Conservation (phyloP, 371 early-diverging fungal genomes). For the Mortierella sp. region DNA sequence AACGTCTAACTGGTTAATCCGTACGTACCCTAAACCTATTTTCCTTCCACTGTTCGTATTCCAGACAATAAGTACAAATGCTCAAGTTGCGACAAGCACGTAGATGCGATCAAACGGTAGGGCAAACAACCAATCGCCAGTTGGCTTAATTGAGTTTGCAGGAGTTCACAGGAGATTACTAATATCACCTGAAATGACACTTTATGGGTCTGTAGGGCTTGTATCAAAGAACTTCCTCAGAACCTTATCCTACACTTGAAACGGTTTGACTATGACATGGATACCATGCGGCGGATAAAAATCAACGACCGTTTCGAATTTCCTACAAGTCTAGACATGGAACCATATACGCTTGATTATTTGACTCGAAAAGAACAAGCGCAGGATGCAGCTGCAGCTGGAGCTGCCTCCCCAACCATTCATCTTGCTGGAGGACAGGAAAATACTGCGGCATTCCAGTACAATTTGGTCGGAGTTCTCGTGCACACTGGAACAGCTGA, state of each 20-base stretch:
- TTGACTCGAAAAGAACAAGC: slow-evolving; percentile 57
- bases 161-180: neutral
- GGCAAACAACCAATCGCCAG: neutral
- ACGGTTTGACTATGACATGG: slow-evolving; percentile 69
- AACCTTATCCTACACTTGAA: slow-evolving; percentile 67
- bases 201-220: slow-evolving; percentile 39
- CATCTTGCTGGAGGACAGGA: slow-evolving; percentile 13
- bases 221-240: slow-evolving; percentile 62
- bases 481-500: slow-evolving; percentile 72
- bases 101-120: slow-evolving; percentile 66
- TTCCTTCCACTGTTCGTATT: neutral
- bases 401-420: slow-evolving; percentile 21
- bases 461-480: slow-evolving; percentile 63
- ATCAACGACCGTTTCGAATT: slow-evolving; percentile 67
- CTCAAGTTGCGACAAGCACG: slow-evolving; percentile 61
- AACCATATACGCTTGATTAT: slow-evolving; percentile 61
- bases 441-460: slow-evolving; percentile 47
- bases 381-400: slow-evolving; percentile 35
- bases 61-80: slow-evolving; percentile 67
- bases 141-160: too few relatives aligned
- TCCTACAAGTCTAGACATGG: slow-evolving; percentile 61
- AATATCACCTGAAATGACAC: neutral
- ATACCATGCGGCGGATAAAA: slow-evolving; percentile 62
- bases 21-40: neutral
- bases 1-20: neutral